Percentiles rank a stretch among this genome's conserved stretches.
phyloP scores from a whole-genome alignment of 1,284 basidiomycete genomes.

The Ceratobasidium sp. region DNA sequence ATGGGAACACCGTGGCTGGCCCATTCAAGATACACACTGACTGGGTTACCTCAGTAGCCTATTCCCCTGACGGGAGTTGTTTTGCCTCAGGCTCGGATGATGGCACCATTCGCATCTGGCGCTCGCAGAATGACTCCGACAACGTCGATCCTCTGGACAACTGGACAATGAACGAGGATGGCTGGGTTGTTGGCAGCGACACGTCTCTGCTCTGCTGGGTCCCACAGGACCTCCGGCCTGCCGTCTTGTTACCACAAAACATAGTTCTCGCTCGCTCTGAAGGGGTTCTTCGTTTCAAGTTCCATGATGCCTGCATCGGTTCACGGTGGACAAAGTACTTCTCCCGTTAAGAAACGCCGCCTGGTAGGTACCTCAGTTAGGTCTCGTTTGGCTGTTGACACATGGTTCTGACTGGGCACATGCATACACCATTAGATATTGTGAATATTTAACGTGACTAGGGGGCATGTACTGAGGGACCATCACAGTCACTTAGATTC shows the following conservation, averaged over 20 bases:
- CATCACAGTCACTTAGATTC: too few relatives aligned
- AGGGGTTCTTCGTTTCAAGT: background rate
- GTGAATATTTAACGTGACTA: too few relatives aligned
- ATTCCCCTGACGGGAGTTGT: background rate
- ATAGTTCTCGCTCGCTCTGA: background rate
- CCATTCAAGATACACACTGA: slow-evolving; percentile 3
- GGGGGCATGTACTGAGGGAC: too few relatives aligned
- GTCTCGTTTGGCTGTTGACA: too few relatives aligned
- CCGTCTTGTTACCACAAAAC: background rate
- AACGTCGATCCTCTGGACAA: background rate
- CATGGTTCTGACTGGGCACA: too few relatives aligned
- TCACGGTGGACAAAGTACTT: background rate
- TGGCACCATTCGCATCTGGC: slow-evolving; percentile 7
- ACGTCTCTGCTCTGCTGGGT: background rate
- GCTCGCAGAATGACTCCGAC: background rate
- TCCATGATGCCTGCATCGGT: background rate
- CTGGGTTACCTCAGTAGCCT: background rate
- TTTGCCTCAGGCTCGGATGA: background rate
- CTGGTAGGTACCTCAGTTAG: too few relatives aligned
- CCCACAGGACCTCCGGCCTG: background rate
- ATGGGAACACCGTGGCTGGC: background rate
- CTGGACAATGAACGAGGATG: slow-evolving; percentile 14
- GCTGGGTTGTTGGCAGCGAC: background rate
- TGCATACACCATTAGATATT: too few relatives aligned
- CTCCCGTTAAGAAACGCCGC: too few relatives aligned